phyloP scores from a whole-genome alignment of 2,329 filamentous ascomycete species.

The Arthrinium puccinioides region DNA sequence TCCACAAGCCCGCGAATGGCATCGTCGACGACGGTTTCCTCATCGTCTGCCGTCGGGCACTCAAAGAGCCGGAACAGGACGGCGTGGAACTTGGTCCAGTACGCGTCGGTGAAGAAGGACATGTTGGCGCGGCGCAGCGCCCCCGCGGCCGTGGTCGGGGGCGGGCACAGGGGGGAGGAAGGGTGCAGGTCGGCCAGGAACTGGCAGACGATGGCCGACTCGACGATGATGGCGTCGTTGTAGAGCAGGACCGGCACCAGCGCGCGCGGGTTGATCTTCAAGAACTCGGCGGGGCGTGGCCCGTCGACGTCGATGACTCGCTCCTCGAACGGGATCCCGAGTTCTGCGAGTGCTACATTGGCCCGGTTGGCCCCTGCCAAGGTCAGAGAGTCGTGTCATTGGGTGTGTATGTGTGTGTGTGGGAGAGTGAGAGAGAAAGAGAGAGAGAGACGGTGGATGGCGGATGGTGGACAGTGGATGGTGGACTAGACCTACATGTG shows the following conservation, averaged over 20 bases:
- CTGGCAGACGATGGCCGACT: constrained; percentile 8
- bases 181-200: constrained; percentile 6
- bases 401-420: background rate
- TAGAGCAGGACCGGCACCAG: constrained; percentile 6
- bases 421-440: too few relatives aligned
- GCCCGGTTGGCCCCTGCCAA: constrained; percentile 7
- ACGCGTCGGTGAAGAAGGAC: constrained; percentile 8
- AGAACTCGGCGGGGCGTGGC: constrained; percentile 4
- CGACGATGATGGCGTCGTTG: constrained; percentile 5
- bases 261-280: constrained; percentile 7
- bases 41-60: constrained; percentile 1
- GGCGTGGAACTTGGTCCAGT: constrained; percentile 7
- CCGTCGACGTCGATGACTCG: constrained; percentile 8
- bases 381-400: background rate
- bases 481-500: constrained; percentile 6
- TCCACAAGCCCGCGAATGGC: constrained; percentile 2
- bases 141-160: constrained; percentile 4
- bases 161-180: constrained; percentile 6
- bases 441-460: too few relatives aligned
- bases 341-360: constrained; percentile 5
- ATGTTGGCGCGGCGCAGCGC: constrained; percentile 7
- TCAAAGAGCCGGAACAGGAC: constrained; percentile 5
- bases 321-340: constrained; percentile 7
- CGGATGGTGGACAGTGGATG: background rate
- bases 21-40: constrained; percentile 3